Evolutionary conservation across 192 early-diverging fungal genomes (phyloP).

Genomic region (Tieghemiomyces parasiticus): DNA sequence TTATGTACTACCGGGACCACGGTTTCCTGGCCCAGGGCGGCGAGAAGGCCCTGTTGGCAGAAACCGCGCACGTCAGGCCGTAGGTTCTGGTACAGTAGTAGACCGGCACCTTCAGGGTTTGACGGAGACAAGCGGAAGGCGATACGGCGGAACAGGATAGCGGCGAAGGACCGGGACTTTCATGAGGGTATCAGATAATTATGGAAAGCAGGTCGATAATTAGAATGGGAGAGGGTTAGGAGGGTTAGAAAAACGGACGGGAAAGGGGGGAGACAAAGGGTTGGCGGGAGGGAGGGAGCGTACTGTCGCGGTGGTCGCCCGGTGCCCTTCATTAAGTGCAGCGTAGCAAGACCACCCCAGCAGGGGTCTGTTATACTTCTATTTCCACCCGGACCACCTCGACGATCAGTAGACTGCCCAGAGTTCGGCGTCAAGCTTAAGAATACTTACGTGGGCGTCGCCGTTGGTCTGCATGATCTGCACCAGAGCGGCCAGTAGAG

Average conservation of each 20-base stretch:
- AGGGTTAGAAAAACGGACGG: not conserved
- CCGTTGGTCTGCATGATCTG: constrained; percentile 32
- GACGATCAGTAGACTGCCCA: no score
- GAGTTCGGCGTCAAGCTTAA: no score
- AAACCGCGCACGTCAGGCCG: constrained; percentile 42
- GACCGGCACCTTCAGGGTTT: constrained; percentile 31
- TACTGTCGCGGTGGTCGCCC: no score
- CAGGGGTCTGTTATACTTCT: no score
- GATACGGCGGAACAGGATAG: constrained; percentile 52
- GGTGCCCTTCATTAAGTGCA: no score
- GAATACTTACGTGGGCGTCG: constrained; percentile 23
- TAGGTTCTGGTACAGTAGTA: constrained; percentile 59
- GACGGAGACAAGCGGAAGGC: constrained; percentile 28
- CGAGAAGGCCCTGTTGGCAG: constrained; percentile 63
- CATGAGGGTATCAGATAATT: not conserved
- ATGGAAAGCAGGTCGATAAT: not conserved
- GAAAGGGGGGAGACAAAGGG: constrained; percentile 5
- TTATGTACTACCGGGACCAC: constrained; percentile 70
- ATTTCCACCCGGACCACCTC: no score
- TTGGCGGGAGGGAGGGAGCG: not conserved
- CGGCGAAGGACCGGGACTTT: constrained; percentile 47
- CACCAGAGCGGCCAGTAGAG: constrained; percentile 40
- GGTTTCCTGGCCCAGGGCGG: constrained; percentile 60
- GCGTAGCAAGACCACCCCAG: no score
- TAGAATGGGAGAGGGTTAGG: not conserved